phyloP scores from a whole-genome alignment of 176 grass and related monocot species.

The Rhipidocladum racemiflorum region DNA sequence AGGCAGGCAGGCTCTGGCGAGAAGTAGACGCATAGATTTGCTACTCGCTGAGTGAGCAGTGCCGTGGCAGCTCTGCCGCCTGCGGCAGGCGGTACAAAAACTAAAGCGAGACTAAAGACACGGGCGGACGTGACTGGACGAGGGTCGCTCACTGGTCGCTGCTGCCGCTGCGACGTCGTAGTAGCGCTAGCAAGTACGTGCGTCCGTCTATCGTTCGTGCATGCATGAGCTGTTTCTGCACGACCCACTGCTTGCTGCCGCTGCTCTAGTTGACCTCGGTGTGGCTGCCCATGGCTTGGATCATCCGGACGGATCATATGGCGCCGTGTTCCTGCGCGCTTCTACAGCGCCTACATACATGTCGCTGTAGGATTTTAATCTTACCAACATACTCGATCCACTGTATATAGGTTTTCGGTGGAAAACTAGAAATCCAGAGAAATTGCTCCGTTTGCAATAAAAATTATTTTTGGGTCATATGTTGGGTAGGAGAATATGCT shows the following conservation, averaged over 20 bases:
- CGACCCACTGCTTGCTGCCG: neutral
- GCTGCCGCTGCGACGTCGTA: neutral
- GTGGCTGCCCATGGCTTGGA: neutral
- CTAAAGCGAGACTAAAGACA: constrained; percentile 27
- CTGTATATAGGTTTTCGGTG: neutral
- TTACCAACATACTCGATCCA: neutral
- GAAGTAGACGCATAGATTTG: constrained; percentile 32
- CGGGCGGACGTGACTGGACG: constrained; percentile 40
- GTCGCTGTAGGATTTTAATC: neutral
- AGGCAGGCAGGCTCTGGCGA: constrained; percentile 5
- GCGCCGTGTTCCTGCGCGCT: neutral
- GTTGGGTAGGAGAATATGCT: neutral
- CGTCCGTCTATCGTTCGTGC: neutral
- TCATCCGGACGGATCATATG: neutral
- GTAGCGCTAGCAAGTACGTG: neutral
- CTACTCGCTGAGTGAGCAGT: neutral
- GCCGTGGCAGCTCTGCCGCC: neutral
- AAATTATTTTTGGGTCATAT: neutral
- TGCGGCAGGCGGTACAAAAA: neutral
- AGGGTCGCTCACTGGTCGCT: neutral
- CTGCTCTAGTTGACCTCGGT: constrained; percentile 27
- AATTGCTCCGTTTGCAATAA: neutral
- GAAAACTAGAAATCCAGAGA: neutral
- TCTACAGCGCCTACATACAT: neutral
- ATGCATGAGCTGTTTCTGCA: neutral